Conservation (phyloP, 306 rosid genomes). For the Glycine latifolia region DNA sequence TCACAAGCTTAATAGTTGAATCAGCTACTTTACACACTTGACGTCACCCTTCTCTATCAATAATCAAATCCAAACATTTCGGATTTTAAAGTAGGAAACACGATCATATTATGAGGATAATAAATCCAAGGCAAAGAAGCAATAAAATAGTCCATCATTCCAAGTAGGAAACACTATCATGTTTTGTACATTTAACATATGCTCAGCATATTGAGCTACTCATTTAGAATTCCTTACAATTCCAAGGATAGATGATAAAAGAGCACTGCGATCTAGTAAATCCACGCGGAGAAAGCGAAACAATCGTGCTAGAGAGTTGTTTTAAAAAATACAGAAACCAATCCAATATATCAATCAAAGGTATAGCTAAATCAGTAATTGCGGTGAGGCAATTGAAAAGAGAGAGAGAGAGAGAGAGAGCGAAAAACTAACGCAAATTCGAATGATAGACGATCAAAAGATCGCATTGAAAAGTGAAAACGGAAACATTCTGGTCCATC, state of each 20-base stretch:
- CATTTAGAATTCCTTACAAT: background rate
- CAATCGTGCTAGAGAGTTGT: background rate
- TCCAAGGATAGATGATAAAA: background rate
- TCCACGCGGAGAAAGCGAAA: background rate
- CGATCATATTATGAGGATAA: background rate
- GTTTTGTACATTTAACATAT: background rate
- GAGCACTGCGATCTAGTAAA: constrained; percentile 33
- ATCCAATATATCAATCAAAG: background rate
- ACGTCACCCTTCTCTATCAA: constrained; percentile 30
- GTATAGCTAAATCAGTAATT: background rate
- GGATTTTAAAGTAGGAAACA: background rate
- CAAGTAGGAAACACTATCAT: too few species aligned
- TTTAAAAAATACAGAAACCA: background rate
- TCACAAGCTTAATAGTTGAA: constrained; percentile 1
- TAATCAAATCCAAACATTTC: background rate
- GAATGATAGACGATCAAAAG: background rate
- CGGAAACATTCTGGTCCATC: background rate
- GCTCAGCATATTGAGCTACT: constrained; percentile 10
- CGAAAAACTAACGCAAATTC: constrained; percentile 35
- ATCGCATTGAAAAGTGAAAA: background rate
- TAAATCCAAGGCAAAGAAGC: constrained; percentile 12
- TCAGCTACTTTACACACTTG: constrained; percentile 11
- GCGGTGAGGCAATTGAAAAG: too few species aligned
- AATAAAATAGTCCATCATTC: background rate
- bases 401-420: background rate